Base-by-base conservation (phyloP, 441 rosid species). In the Jatropha podagrica region DNA sequence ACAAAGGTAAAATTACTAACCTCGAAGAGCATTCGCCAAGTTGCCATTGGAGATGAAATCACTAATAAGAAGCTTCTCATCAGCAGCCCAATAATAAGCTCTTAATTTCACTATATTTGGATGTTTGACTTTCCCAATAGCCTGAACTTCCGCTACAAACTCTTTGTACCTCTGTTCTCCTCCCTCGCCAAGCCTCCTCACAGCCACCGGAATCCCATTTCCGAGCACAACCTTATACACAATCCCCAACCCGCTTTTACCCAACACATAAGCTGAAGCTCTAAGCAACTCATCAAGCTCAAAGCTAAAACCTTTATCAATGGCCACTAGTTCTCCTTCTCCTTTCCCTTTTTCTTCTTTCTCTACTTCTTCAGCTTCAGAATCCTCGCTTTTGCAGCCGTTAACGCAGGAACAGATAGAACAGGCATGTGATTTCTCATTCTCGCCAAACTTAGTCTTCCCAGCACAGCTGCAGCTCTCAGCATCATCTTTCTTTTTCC, bases 41-140 rank as follows among this genome's bases (percentile, higher is more conserved):
- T 89, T 95, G 78, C 99, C 99, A 78, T 92, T 92, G 71, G 94
- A 87, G 80, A 95, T 85, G 58, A 90, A 95, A 77, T 95, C 98
- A 80, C 90, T 88, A 52, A 95, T 91, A 60, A 95, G 90, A 40
- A 95, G 95, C 84, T 95, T 95, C 80, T 95, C 99, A 76, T 95
- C 97, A 13, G 95, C 84, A 37, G 99, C 98, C 97, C 98, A 95
- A 76, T 95, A 95, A 74, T 95, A 95, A 73, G 97, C 99, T 79
- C 98, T 85, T 61, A 95, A 75, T 78, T 83, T 89, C 73, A 95
- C 97, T 2, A 95, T 83, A 81, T 93, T 95, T 5, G 99, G 99
- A 85, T 95, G 99, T 76, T 92, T 93, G 60, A 93, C 93, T 62
- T 86, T 88, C 70, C 97, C 97, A 71, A 95, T 93, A 0, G 98